phyloP scores from a whole-genome alignment of 345 rosid species.

The Corchorus capsularis region DNA sequence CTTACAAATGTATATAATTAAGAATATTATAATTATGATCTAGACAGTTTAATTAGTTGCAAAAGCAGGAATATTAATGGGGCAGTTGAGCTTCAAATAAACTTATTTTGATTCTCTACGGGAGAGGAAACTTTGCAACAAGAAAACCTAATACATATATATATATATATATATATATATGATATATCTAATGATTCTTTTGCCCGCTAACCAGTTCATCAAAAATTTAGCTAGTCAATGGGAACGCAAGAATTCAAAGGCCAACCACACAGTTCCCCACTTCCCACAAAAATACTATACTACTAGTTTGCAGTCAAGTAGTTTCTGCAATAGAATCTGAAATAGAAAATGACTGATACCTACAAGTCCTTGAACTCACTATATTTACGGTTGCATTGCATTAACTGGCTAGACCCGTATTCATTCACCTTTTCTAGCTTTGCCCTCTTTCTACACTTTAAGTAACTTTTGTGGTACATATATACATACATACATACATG shows the following conservation, averaged over 20 bases:
- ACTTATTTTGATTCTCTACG: neutral
- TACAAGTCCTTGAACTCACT: too few species aligned
- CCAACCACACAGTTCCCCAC: neutral
- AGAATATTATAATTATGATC: too few species aligned
- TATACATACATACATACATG: too few species aligned
- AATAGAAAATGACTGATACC: neutral
- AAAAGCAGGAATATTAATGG: neutral
- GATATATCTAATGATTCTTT: neutral
- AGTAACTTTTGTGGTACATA: neutral
- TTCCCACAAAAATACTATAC: too few species aligned
- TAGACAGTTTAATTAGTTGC: conserved; percentile 18
- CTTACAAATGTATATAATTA: too few species aligned
- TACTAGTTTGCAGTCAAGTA: neutral
- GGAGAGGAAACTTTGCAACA: neutral
- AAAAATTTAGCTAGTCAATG: neutral
- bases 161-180: neutral
- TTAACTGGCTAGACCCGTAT: neutral
- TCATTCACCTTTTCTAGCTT: neutral
- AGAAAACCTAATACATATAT: neutral
- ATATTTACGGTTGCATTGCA: too few species aligned
- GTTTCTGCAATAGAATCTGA: neutral
- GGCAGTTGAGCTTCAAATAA: neutral
- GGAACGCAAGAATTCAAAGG: neutral
- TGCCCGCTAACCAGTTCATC: neutral
- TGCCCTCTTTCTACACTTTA: neutral